Evolutionary conservation across 768 basidiomycete genomes (phyloP).

Genomic region (Suillus occidentalis): DNA sequence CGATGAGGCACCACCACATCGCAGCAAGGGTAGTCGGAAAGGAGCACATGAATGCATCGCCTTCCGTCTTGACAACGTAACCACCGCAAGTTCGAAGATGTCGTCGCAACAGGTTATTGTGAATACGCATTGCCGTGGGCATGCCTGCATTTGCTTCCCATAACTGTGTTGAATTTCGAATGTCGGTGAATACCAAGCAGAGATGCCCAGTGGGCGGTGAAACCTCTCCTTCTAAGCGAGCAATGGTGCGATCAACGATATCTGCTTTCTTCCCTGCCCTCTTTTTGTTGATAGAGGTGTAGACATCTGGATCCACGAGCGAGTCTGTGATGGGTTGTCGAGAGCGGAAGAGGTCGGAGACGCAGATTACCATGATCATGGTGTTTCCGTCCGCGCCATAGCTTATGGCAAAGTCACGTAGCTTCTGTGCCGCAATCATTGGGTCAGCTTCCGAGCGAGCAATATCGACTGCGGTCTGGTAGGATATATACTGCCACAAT

Average conservation of each 20-base stretch:
- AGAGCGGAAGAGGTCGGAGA: conserved; percentile 73
- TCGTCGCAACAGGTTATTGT: conserved; percentile 84
- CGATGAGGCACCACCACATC: conserved; percentile 85
- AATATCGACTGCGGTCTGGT: conserved; percentile 96
- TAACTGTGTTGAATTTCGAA: conserved; percentile 92
- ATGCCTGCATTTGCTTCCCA: conserved; percentile 98
- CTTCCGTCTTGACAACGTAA: conserved; percentile 99
- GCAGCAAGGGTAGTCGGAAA: conserved; percentile 89
- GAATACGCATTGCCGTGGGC: conserved; percentile 88
- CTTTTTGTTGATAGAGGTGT: conserved; percentile 27
- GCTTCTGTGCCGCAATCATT: conserved; percentile 93
- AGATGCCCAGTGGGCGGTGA: conserved; percentile 83
- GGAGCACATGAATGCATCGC: conserved; percentile 98
- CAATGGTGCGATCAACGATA: conserved; percentile 55
- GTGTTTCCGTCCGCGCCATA: conserved; percentile 92
- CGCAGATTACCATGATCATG: conserved; percentile 96
- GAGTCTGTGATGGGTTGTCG: conserved; percentile 37
- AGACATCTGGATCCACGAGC: conserved; percentile 39
- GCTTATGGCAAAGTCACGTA: conserved; percentile 94
- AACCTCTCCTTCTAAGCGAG: conserved; percentile 74
- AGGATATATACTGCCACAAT: conserved; percentile 91
- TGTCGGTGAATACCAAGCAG: conserved; percentile 96
- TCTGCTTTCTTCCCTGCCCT: conserved; percentile 45
- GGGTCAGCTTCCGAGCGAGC: conserved; percentile 75
- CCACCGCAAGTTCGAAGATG: conserved; percentile 89